Evolutionary conservation across 2,329 filamentous ascomycete genomes (phyloP), one percentile per base, ranked within the genome.

Genomic region (Lasiodiplodia sp.): DNA sequence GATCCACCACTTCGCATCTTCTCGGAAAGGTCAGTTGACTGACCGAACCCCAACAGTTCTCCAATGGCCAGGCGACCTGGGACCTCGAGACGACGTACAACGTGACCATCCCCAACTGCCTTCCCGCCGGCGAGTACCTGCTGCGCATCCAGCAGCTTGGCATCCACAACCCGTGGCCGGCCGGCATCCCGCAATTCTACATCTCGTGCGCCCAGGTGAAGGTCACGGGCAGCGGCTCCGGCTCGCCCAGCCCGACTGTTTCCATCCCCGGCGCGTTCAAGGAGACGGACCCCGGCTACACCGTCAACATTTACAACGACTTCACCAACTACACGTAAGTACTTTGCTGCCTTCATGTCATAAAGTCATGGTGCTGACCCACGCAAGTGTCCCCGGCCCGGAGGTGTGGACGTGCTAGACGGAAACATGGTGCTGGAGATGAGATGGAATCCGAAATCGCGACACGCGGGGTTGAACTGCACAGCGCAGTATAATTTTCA

Each of bases 381-480:
- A 47, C 40, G 40, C 40, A n/a, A 47, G 40, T 47, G 57, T 62
- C 51, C 78, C 78, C 0, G 78, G 78, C 4, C 78, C 78, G 11
- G 75, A 74, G 72, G 78, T 79, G 14, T 78, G 74, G 8, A 76
- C 76, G 31, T 80, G 77, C 74, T 80, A 62, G 38, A 77, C 14
- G 40, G 40, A 49, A 47, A 62, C 37, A 25, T 21, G 38, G 18
- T 18, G 57, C 28, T 49, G 16, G 18, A 31, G 14, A 47, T n/a
- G 40, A 47, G 18, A 47, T 47, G 40, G n/a, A 18, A 47, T 47
- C 16, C 40, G n/a, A 18, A 47, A 47, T 18, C 40, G 40, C n/a
- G 40, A 47, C 40, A n/a, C 40, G 8, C 40, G 40, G 40, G 40
- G n/a, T 47, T n/a, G 40, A 18, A 16, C 40, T 18, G 18, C 4